Percentiles rank a stretch among this genome's conserved stretches.
phyloP scores from a whole-genome alignment of 1,139 yeast species.

The Casaregolazyma lundiana region DNA sequence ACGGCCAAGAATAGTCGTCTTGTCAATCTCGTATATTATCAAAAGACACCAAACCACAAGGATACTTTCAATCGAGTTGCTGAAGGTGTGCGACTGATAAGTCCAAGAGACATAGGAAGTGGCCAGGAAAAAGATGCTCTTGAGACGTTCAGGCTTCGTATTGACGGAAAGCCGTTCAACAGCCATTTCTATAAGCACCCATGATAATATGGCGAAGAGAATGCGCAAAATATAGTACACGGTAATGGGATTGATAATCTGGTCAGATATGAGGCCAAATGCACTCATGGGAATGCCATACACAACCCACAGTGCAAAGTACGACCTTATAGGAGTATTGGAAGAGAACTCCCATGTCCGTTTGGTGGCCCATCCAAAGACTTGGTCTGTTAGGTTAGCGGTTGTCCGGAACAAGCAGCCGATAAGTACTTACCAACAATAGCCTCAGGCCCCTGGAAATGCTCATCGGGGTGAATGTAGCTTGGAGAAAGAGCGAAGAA shows the following conservation, averaged over 20 bases:
- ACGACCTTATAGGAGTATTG: slow-evolving; percentile 63
- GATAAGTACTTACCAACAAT: slow-evolving; percentile 46
- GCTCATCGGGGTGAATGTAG: slow-evolving; percentile 97
- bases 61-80: slow-evolving; percentile 80
- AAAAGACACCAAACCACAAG: slow-evolving; percentile 55
- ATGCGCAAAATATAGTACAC: slow-evolving; percentile 57
- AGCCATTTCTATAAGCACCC: slow-evolving; percentile 54
- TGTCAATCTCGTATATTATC: slow-evolving; percentile 34
- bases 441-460: slow-evolving; percentile 82
- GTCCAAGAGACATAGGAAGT: slow-evolving; percentile 78
- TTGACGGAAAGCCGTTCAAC: slow-evolving; percentile 43
- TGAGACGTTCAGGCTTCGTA: slow-evolving; percentile 57
- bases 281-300: slow-evolving; percentile 59
- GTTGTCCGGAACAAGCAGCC: not conserved
- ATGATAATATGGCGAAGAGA: slow-evolving; percentile 51
- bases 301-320: slow-evolving; percentile 59
- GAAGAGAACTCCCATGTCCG: slow-evolving; percentile 82
- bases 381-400: slow-evolving; percentile 10
- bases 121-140: slow-evolving; percentile 59
- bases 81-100: slow-evolving; percentile 82
- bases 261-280: slow-evolving; percentile 18
- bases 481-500: slow-evolving; percentile 66
- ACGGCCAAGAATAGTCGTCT: slow-evolving; percentile 24
- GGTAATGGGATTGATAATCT: slow-evolving; percentile 29
- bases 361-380: slow-evolving; percentile 49